Base-by-base conservation (phyloP, 1,139 yeast genomes). In the Pichia norvegensis region DNA sequence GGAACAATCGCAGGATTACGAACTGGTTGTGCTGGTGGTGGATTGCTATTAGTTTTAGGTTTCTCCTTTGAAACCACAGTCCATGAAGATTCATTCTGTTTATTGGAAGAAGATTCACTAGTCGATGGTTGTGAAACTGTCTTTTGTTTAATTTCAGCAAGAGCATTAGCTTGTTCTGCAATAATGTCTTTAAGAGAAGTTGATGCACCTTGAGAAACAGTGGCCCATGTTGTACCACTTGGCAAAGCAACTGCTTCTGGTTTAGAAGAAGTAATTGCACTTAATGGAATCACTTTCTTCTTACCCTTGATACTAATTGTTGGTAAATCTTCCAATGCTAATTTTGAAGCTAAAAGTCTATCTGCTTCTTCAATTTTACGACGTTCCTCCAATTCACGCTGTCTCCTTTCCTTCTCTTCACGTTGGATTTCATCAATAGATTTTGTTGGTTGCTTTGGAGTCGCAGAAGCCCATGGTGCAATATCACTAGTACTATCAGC, bases 341-440 rank as follows among this genome's bases (percentile, higher is more conserved):
- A 53, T 44, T 63, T 58, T 27, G 67, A 58, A 43, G 66, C 55
- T 43, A 62, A 47, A 51, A 64, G 54, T 48, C 56, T 54, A 44
- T 53, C 58, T 20, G 49, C 41, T 40, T 55, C 59, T 44, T 56
- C 58, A 36, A 49, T 42, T 33, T 45, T 51, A 36, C 45, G 46
- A 41, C 52, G 51, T 29, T 46, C 33, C 41, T 66, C 68, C 42
- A 55, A 51, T 29, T 61, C 56, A 42, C 59, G 55, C 36, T 47
- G 37, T 43, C 55, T 58, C 53, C 70, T 78, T 47, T 74, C 78
- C 39, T 81, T 81, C 59, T 84, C 94, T 49, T 80, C 64, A 51
- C 71, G 75, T 62, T 83, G 92, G 52, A 85, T 81, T 60, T 85
- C 86, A 49, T 78, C 76, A 53, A 85, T 67, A 1, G 86, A 72